Evolutionary conservation across 306 rosid genomes (phyloP).

Genomic region (Oemleria cerasiformis): DNA sequence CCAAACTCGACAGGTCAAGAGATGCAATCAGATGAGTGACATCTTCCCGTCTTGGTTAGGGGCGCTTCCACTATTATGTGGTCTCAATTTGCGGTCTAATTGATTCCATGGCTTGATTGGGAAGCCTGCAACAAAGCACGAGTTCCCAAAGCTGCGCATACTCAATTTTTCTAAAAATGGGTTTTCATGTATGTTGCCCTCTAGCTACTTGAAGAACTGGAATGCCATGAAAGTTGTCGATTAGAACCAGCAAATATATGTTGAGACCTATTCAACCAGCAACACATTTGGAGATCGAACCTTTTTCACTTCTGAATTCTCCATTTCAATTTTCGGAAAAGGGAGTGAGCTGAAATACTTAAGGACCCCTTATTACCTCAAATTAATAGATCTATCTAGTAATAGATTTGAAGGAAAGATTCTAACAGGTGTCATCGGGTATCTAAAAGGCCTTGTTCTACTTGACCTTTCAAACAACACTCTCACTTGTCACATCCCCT

Average conservation of each 20-base stretch:
- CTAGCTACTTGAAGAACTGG: constrained; percentile 1
- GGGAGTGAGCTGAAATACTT: not conserved
- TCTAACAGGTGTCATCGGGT: not conserved
- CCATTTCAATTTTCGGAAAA: not conserved
- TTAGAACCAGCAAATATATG: not conserved
- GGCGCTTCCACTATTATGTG: constrained; percentile 14
- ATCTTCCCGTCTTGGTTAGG: constrained; percentile 49
- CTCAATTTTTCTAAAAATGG: constrained; percentile 21
- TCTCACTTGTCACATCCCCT: constrained; percentile 12
- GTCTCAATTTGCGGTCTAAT: constrained; percentile 21
- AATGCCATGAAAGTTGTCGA: constrained; percentile 17
- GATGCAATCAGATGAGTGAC: constrained; percentile 21
- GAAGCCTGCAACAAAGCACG: not conserved
- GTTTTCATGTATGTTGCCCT: constrained; percentile 17
- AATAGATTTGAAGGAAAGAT: constrained; percentile 18
- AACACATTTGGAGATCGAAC: not conserved
- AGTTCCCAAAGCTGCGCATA: constrained; percentile 17
- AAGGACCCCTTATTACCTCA: not conserved
- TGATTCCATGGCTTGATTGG: constrained; percentile 22
- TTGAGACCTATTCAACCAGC: not conserved
- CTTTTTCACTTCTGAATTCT: not conserved
- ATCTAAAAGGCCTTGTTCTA: not conserved
- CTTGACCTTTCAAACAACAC: constrained; percentile 14
- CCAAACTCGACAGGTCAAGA: too few relatives aligned
- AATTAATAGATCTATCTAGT: not conserved